phyloP scores from a whole-genome alignment of 306 rosid species.

The Cucurbita pepo region DNA sequence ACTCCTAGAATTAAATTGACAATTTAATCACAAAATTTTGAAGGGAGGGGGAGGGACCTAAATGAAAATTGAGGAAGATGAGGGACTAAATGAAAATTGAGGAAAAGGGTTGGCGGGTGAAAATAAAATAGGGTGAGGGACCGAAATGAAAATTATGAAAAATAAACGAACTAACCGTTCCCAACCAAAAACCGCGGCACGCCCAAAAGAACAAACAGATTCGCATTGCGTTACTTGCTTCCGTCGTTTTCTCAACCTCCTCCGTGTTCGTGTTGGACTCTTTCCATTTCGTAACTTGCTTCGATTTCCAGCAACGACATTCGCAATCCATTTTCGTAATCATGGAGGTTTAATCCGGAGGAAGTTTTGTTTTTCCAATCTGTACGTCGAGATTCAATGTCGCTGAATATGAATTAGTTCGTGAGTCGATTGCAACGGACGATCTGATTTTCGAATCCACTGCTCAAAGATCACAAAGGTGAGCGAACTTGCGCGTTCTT shows the following conservation, averaged over 20 bases:
- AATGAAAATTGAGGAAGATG: background rate
- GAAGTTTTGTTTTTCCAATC: background rate
- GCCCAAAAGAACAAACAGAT: background rate
- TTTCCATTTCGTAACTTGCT: background rate
- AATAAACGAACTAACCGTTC: slow-evolving; percentile 1
- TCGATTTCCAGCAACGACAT: background rate
- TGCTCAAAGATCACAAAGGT: background rate
- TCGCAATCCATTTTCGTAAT: background rate
- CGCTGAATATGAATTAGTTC: background rate
- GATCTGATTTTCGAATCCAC: background rate
- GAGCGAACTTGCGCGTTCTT: background rate
- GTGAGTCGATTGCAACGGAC: background rate
- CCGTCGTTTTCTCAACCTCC: slow-evolving; percentile 1
- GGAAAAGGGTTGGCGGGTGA: background rate
- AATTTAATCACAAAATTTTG: too few relatives aligned
- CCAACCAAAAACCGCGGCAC: slow-evolving; percentile 3
- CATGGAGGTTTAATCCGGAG: background rate
- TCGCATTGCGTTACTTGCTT: background rate
- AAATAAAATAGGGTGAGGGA: background rate
- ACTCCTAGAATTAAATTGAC: too few relatives aligned
- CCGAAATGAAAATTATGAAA: background rate
- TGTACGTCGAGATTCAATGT: background rate
- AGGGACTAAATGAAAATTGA: too few relatives aligned
- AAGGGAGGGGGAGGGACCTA: too few relatives aligned
- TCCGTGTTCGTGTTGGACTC: slow-evolving; percentile 1